Evolutionary conservation across 495 filamentous ascomycete genomes (phyloP).

Genomic region (Umbilicaria muhlenbergii): DNA sequence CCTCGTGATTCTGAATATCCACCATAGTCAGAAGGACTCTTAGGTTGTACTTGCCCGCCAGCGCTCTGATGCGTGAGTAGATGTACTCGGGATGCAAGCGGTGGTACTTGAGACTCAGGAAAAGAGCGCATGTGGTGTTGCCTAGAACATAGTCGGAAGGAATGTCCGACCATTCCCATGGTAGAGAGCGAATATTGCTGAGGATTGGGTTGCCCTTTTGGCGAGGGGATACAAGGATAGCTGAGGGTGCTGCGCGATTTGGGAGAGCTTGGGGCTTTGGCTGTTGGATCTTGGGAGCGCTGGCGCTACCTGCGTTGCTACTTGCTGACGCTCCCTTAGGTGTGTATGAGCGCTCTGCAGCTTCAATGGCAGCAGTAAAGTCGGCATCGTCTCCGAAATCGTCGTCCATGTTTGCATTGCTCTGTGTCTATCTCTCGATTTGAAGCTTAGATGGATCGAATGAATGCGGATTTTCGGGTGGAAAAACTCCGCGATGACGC

Average conservation of each 20-base stretch:
- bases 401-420: constrained; percentile 32
- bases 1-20: constrained; percentile 79
- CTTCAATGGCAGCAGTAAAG: constrained; percentile 35
- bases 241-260: constrained; percentile 48
- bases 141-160: constrained; percentile 87
- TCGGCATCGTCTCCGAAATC: constrained; percentile 45
- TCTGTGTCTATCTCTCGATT: too few relatives aligned
- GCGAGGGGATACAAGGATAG: constrained; percentile 68
- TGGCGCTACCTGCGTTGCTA: constrained; percentile 11
- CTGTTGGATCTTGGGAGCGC: constrained; percentile 51
- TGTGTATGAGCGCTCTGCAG: constrained; percentile 19
- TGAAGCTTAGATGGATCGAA: too few relatives aligned
- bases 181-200: constrained; percentile 59
- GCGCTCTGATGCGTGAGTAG: constrained; percentile 70
- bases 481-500: too few relatives aligned
- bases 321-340: constrained; percentile 14
- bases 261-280: constrained; percentile 75
- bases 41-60: constrained; percentile 69
- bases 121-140: constrained; percentile 75
- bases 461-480: too few relatives aligned
- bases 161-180: constrained; percentile 96
- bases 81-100: constrained; percentile 96
- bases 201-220: constrained; percentile 96
- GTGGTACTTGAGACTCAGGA: constrained; percentile 93
- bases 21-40: constrained; percentile 80